Conservation (phyloP, 1,139 yeast genomes). For the Hemisphaericaspora xylofermentans region DNA sequence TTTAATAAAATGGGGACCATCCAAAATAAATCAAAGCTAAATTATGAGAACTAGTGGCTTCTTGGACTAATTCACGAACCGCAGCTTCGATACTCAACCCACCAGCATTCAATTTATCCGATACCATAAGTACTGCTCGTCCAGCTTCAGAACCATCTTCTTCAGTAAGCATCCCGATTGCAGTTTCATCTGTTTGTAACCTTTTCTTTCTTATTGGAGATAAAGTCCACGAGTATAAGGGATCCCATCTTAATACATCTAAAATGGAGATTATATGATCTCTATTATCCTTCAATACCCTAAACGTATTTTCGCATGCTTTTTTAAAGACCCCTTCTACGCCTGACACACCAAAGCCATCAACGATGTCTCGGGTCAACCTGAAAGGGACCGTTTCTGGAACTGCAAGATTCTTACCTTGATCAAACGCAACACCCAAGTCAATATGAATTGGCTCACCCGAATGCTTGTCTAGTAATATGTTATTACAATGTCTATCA, state of each 20-base stretch:
- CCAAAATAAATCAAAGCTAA: conserved; percentile 80
- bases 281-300: conserved; percentile 62
- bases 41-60: conserved; percentile 68
- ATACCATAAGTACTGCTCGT: conserved; percentile 71
- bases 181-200: conserved; percentile 46
- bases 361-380: conserved; percentile 84
- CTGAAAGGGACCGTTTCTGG: conserved; percentile 96
- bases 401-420: conserved; percentile 75
- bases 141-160: conserved; percentile 75
- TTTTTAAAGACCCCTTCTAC: conserved; percentile 71
- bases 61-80: conserved; percentile 75
- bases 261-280: conserved; percentile 77
- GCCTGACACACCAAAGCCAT: conserved; percentile 88
- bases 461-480: conserved; percentile 68
- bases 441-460: conserved; percentile 98
- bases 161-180: conserved; percentile 28
- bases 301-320: conserved; percentile 72
- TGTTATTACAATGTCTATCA: conserved; percentile 91
- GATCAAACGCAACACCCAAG: conserved; percentile 93
- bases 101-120: conserved; percentile 62
- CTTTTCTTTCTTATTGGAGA: conserved; percentile 65
- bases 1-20: conserved; percentile 63
- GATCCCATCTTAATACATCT: conserved; percentile 89
- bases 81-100: conserved; percentile 81
- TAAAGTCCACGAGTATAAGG: conserved; percentile 85